Evolutionary conservation across 108 stramenopile genomes (phyloP).

Genomic region (Chaetoceros muelleri): DNA sequence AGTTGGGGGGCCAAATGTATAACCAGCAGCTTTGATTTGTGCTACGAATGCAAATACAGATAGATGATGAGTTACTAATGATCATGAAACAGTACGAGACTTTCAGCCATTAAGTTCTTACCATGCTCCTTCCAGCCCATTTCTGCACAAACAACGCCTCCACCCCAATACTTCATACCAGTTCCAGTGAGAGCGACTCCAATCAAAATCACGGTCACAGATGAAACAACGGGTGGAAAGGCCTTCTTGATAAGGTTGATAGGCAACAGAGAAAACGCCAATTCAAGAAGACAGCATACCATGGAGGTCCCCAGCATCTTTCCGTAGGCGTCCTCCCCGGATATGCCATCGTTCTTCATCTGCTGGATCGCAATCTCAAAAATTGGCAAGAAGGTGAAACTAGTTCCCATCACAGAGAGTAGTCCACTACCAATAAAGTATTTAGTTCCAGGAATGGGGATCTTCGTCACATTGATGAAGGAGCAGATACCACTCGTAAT

Average conservation of each 20-base stretch:
- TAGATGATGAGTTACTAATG: too few species aligned
- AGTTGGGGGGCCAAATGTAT: constrained; percentile 19
- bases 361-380: constrained; percentile 57
- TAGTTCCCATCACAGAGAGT: constrained; percentile 72
- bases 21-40: constrained; percentile 7
- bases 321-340: constrained; percentile 59
- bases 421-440: constrained; percentile 58
- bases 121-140: constrained; percentile 57
- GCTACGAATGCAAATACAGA: background rate
- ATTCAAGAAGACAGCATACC: constrained; percentile 53
- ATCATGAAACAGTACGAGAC: background rate
- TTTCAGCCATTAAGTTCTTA: constrained; percentile 4
- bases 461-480: constrained; percentile 45
- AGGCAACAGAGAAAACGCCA: constrained; percentile 39
- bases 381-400: constrained; percentile 71
- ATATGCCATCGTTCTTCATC: constrained; percentile 42
- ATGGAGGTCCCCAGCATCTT: constrained; percentile 65
- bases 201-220: constrained; percentile 67
- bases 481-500: constrained; percentile 62
- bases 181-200: constrained; percentile 68
- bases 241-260: constrained; percentile 27
- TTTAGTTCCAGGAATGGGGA: constrained; percentile 32
- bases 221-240: constrained; percentile 68
- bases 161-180: constrained; percentile 83
- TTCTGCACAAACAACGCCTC: constrained; percentile 70